phyloP scores from a whole-genome alignment of 2,329 filamentous ascomycete species.

The Amylocarpus encephaloides region DNA sequence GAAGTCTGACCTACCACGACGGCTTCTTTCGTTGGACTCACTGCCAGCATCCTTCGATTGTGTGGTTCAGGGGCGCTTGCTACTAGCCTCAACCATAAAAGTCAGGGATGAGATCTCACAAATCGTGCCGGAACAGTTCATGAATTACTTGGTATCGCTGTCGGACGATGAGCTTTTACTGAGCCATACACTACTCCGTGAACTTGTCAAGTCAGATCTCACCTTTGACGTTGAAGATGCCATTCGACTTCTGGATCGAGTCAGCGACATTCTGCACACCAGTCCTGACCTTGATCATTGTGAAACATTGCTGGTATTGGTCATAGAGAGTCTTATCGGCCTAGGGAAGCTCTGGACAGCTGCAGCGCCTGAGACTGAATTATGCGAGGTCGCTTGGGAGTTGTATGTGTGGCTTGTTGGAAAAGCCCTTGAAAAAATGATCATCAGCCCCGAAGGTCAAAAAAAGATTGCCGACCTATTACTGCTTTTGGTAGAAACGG shows the following conservation, averaged over 20 bases:
- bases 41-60: conserved; percentile 25
- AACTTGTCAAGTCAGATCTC: conserved; percentile 49
- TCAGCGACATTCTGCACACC: conserved; percentile 46
- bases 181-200: conserved; percentile 43
- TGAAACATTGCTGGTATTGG: conserved; percentile 64
- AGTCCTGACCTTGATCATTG: conserved; percentile 60
- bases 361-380: conserved; percentile 38
- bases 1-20: conserved; percentile 38
- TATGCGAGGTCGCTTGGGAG: conserved; percentile 63
- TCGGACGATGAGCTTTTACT: conserved; percentile 48
- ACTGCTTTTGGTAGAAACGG: conserved; percentile 59
- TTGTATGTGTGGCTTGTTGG: conserved; percentile 75
- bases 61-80: conserved; percentile 19
- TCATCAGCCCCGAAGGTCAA: conserved; percentile 64
- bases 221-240: conserved; percentile 43
- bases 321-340: conserved; percentile 61
- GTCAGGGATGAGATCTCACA: conserved; percentile 28
- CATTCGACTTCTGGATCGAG: conserved; percentile 41
- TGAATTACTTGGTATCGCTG: conserved; percentile 44
- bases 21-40: conserved; percentile 21
- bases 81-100: conserved; percentile 21
- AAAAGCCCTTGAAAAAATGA: conserved; percentile 57
- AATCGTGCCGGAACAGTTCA: conserved; percentile 43
- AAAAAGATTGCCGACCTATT: conserved; percentile 63
- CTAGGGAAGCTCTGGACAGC: conserved; percentile 24